Evolutionary conservation across 495 filamentous ascomycete species (phyloP).

Genomic region (Penicillium waksmanii): DNA sequence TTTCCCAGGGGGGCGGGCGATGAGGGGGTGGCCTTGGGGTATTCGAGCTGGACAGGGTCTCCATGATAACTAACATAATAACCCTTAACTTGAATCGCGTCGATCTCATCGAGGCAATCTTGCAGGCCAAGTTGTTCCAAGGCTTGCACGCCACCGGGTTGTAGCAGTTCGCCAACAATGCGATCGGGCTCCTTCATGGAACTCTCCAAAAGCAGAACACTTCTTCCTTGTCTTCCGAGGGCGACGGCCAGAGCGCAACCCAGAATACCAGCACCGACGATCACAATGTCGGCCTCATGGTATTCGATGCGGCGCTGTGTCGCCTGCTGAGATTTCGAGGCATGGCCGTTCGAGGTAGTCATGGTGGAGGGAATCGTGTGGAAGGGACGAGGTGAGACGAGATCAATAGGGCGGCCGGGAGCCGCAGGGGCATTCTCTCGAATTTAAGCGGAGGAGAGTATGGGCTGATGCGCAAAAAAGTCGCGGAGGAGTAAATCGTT

Average conservation of each 20-base stretch:
- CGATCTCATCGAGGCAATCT: constrained; percentile 87
- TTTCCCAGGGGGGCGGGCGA: constrained; percentile 61
- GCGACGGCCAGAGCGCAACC: constrained; percentile 89
- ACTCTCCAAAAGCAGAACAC: constrained; percentile 86
- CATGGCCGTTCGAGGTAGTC: constrained; percentile 23
- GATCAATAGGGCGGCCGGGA: constrained; percentile 16
- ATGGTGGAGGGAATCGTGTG: constrained; percentile 18
- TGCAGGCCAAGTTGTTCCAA: constrained; percentile 77
- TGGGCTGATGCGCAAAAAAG: constrained; percentile 26
- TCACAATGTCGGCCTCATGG: constrained; percentile 75
- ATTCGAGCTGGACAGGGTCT: constrained; percentile 77
- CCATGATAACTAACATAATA: constrained; percentile 88
- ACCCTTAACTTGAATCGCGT: constrained; percentile 77
- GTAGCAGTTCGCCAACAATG: constrained; percentile 93
- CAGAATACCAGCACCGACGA: constrained; percentile 88
- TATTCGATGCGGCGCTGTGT: constrained; percentile 50
- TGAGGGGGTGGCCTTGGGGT: constrained; percentile 49
- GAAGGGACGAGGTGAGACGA: constrained; percentile 5
- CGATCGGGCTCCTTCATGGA: constrained; percentile 93
- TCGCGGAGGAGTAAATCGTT: not conserved
- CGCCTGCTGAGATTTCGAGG: constrained; percentile 34
- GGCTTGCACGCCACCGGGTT: constrained; percentile 86
- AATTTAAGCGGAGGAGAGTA: constrained; percentile 14
- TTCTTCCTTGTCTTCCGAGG: constrained; percentile 83
- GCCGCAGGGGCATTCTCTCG: constrained; percentile 23